A percentile compares a stretch with the other conserved stretches of the same genome.
Evolutionary conservation across 768 basidiomycete genomes (phyloP).

Genomic region (Leccinellum albellum): DNA sequence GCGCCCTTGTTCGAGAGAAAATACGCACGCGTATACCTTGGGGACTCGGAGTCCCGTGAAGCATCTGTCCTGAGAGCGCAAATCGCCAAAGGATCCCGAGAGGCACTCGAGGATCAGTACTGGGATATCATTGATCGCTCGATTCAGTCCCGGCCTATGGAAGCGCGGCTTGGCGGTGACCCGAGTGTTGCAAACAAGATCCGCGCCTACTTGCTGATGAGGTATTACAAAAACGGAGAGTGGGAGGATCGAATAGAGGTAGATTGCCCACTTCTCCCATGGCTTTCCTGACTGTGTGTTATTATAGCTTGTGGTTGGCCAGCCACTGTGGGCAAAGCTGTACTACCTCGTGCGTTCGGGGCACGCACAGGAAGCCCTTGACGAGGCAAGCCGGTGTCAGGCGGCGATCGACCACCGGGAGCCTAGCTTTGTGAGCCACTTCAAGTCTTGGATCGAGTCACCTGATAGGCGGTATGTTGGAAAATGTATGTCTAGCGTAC

Average conservation of each 20-base stretch:
- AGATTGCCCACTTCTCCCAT: conserved; percentile 13
- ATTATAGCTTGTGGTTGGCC: conserved; percentile 74
- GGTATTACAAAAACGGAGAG: conserved; percentile 72
- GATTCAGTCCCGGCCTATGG: conserved; percentile 73
- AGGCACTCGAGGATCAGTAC: conserved; percentile 87
- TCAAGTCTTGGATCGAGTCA: conserved; percentile 80
- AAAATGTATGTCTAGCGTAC: not conserved
- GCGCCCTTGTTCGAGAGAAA: conserved; percentile 78
- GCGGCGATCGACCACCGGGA: conserved; percentile 74
- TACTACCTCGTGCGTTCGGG: conserved; percentile 91
- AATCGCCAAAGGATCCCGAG: conserved; percentile 72
- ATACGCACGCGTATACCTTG: conserved; percentile 74
- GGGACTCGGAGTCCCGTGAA: conserved; percentile 60
- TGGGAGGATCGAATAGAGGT: conserved; percentile 92
- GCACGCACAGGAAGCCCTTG: conserved; percentile 73
- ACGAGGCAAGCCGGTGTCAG: conserved; percentile 68
- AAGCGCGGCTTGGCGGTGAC: conserved; percentile 87
- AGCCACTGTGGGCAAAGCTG: conserved; percentile 91
- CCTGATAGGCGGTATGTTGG: conserved; percentile 64
- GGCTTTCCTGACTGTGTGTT: conserved; percentile 1
- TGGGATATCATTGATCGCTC: conserved; percentile 81
- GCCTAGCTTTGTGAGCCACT: conserved; percentile 75
- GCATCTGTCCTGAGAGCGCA: conserved; percentile 62
- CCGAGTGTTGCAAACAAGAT: conserved; percentile 89
- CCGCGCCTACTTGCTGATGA: conserved; percentile 78